Conservation (phyloP, 345 rosid genomes). For the Moringa oleifera region DNA sequence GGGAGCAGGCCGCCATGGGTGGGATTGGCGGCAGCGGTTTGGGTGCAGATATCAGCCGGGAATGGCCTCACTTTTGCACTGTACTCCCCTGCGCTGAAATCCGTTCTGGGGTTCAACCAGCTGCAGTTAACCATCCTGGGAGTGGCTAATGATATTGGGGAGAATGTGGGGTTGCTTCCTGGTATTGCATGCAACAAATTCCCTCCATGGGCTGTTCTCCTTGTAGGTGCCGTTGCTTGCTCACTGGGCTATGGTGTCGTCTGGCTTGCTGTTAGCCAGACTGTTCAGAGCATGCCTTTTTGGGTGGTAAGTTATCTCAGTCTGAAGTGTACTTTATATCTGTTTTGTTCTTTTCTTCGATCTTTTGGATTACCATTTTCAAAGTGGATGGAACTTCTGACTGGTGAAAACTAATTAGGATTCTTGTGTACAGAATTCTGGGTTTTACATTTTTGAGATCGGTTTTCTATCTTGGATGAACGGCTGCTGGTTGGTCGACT, state of each 20-base stretch:
- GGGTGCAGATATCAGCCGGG: conserved; percentile 80
- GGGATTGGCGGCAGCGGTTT: conserved; percentile 85
- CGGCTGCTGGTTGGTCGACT: no score
- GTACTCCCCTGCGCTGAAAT: conserved; percentile 67
- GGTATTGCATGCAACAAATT: conserved; percentile 87
- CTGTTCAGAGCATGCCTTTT: conserved; percentile 57
- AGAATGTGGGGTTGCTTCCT: conserved; percentile 75
- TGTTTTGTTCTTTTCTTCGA: no score
- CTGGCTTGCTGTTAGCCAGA: conserved; percentile 72
- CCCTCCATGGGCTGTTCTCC: conserved; percentile 83
- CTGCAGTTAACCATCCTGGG: conserved; percentile 83
- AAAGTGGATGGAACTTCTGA: no score
- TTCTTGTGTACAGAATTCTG: no score
- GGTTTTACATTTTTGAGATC: no score
- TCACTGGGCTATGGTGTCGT: conserved; percentile 86
- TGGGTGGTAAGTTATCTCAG: conserved; percentile 55
- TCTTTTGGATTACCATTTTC: not conserved
- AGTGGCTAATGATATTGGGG: conserved; percentile 92
- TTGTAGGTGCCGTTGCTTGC: conserved; percentile 58
- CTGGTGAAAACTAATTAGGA: no score
- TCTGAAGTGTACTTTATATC: not conserved
- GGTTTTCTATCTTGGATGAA: no score
- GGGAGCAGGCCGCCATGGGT: conserved; percentile 99
- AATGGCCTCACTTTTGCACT: conserved; percentile 72
- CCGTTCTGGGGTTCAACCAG: conserved; percentile 71